These are phyloP conservation scores for Fusarium temperatum DNA, from an alignment of 2,329 filamentous ascomycete genomes.

Conservation along the genomic window DNA sequence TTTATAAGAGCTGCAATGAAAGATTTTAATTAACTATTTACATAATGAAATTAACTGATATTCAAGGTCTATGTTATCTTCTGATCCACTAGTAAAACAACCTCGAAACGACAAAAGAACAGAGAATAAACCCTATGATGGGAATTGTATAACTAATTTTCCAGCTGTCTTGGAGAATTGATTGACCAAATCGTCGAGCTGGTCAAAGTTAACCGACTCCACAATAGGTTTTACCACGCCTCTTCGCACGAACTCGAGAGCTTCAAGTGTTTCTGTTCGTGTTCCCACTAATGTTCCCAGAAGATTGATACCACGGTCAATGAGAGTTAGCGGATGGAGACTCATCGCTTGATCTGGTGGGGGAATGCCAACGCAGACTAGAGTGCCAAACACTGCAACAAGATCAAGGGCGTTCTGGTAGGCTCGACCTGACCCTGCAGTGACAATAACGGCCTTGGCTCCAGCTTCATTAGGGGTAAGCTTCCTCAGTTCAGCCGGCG, in stretches of 20 bases:
- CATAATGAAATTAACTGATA: not conserved
- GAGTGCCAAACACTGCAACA: slow-evolving; percentile 46
- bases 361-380: slow-evolving; percentile 52
- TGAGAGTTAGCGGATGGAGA: slow-evolving; percentile 49
- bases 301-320: slow-evolving; percentile 48
- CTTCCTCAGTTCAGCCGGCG: not conserved
- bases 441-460: slow-evolving; percentile 44
- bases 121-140: too few relatives aligned
- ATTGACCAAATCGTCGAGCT: not conserved
- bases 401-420: slow-evolving; percentile 48
- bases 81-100: too few relatives aligned
- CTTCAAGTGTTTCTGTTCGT: slow-evolving; percentile 51
- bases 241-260: slow-evolving; percentile 50
- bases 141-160: slow-evolving; percentile 16
- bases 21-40: rapidly evolving
- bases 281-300: slow-evolving; percentile 50
- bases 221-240: slow-evolving; percentile 24
- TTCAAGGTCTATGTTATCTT: not conserved
- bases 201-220: not conserved
- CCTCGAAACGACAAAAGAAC: not conserved
- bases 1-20: not conserved
- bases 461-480: slow-evolving; percentile 1
- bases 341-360: slow-evolving; percentile 37
- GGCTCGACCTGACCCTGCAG: slow-evolving; percentile 43
- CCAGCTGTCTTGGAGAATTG: not conserved